phyloP scores from a whole-genome alignment of 495 filamentous ascomycete genomes.

The Neurospora sp. region DNA sequence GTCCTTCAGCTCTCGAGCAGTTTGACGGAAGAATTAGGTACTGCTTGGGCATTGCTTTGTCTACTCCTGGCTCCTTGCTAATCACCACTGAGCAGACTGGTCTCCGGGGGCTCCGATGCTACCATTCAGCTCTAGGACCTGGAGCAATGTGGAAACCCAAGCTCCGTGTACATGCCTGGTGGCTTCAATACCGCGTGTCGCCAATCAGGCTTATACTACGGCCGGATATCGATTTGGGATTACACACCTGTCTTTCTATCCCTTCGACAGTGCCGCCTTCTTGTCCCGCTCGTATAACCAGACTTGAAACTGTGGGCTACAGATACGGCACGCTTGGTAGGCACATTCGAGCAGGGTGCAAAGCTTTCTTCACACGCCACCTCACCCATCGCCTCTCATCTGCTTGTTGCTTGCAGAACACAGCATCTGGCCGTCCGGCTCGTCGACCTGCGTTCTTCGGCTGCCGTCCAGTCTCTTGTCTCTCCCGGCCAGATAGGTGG shows the following conservation, averaged over 20 bases:
- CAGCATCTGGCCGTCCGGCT: slow-evolving; percentile 71
- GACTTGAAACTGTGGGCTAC: slow-evolving; percentile 68
- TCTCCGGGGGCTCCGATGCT: slow-evolving; percentile 74
- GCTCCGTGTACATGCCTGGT: slow-evolving; percentile 27
- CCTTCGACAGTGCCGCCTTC: slow-evolving; percentile 72
- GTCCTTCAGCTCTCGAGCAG: slow-evolving; percentile 61
- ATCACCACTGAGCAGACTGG: slow-evolving; percentile 40
- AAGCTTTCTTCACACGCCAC: slow-evolving; percentile 67
- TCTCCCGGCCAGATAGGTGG: slow-evolving; percentile 36
- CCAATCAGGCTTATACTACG: not conserved
- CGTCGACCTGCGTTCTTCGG: slow-evolving; percentile 70
- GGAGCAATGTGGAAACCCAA: slow-evolving; percentile 39
- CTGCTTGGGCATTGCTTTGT: not conserved
- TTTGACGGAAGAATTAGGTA: slow-evolving; percentile 66
- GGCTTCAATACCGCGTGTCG: slow-evolving; percentile 16
- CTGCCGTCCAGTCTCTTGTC: slow-evolving; percentile 55
- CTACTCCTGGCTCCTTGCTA: not conserved
- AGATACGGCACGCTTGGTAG: slow-evolving; percentile 45
- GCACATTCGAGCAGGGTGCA: slow-evolving; percentile 59
- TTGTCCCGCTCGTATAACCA: slow-evolving; percentile 77
- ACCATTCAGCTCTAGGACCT: slow-evolving; percentile 80
- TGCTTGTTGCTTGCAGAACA: slow-evolving; percentile 76
- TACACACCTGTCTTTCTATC: slow-evolving; percentile 79
- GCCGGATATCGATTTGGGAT: slow-evolving; percentile 63
- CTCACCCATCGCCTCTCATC: slow-evolving; percentile 57